These are phyloP conservation scores for Erodium chrysanthum DNA, from an alignment of 441 rosid genomes.

Conservation along the genomic window DNA sequence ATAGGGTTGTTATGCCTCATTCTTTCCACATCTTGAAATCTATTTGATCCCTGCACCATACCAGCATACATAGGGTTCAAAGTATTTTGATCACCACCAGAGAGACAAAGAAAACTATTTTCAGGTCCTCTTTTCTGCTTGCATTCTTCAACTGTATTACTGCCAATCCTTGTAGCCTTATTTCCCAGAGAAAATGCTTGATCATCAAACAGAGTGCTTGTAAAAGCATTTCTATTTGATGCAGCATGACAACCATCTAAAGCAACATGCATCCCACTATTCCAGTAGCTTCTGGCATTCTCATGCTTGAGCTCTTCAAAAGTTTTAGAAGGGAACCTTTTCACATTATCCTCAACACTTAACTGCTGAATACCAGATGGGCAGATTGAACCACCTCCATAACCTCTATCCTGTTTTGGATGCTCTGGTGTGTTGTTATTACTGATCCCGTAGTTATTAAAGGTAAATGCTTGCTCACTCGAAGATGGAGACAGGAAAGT, in stretches of 20 bases:
- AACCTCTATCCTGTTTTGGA: constrained; percentile 21
- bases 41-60: constrained; percentile 17
- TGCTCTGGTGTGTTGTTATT: constrained; percentile 14
- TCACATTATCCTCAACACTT: constrained; percentile 16
- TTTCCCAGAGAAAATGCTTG: constrained; percentile 16
- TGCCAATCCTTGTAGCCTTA: constrained; percentile 12
- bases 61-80: constrained; percentile 19
- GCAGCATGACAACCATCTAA: constrained; percentile 18
- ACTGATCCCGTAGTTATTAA: not conserved
- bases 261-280: constrained; percentile 3
- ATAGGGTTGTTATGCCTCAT: constrained; percentile 22
- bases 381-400: constrained; percentile 12
- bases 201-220: constrained; percentile 19
- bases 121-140: constrained; percentile 27
- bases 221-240: constrained; percentile 18
- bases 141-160: constrained; percentile 20
- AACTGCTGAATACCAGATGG: constrained; percentile 17
- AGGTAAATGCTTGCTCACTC: constrained; percentile 17
- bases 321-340: constrained; percentile 11
- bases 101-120: constrained; percentile 20
- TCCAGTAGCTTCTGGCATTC: constrained; percentile 15
- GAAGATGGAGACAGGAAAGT: constrained; percentile 17
- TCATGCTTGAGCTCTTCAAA: constrained; percentile 4
- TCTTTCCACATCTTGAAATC: constrained; percentile 21
- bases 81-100: constrained; percentile 20